A percentile compares a stretch with the other conserved stretches of the same genome.
Evolutionary conservation across 306 rosid species (phyloP).

Genomic region (Inga leiocalycina): DNA sequence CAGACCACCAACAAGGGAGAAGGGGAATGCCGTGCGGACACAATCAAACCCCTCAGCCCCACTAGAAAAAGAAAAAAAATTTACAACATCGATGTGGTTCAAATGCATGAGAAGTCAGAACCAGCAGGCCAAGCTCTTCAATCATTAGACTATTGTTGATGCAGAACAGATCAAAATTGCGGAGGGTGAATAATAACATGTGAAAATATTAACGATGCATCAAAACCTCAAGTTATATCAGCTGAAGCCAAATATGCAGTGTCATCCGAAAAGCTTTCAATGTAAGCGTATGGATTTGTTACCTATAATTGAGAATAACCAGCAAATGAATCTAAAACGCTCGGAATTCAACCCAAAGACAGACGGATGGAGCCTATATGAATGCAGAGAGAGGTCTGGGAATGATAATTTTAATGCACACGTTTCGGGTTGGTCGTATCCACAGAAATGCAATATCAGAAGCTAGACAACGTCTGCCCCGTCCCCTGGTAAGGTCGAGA

Average conservation of each 20-base stretch:
- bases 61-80: slow-evolving; percentile 1
- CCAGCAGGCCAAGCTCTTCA: slow-evolving; percentile 10
- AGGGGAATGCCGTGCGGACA: not conserved
- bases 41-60: not conserved
- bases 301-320: slow-evolving; percentile 30
- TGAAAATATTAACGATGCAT: not conserved
- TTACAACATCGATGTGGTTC: slow-evolving; percentile 4
- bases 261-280: not conserved
- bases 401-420: not conserved
- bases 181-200: not conserved
- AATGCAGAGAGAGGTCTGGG: not conserved
- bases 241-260: not conserved
- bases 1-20: not conserved
- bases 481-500: not conserved
- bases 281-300: not conserved
- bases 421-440: slow-evolving; percentile 43
- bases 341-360: slow-evolving; percentile 26
- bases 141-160: slow-evolving; percentile 23
- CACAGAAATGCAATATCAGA: slow-evolving; percentile 34
- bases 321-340: slow-evolving; percentile 27
- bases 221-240: not conserved
- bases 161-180: slow-evolving; percentile 16
- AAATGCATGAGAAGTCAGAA: slow-evolving; percentile 13
- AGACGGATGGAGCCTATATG: slow-evolving; percentile 9
- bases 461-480: slow-evolving; percentile 13